Percentiles rank a stretch among this genome's conserved stretches.
Conservation (phyloP, 140 eudicot species). For the Oenanthe javanica region DNA sequence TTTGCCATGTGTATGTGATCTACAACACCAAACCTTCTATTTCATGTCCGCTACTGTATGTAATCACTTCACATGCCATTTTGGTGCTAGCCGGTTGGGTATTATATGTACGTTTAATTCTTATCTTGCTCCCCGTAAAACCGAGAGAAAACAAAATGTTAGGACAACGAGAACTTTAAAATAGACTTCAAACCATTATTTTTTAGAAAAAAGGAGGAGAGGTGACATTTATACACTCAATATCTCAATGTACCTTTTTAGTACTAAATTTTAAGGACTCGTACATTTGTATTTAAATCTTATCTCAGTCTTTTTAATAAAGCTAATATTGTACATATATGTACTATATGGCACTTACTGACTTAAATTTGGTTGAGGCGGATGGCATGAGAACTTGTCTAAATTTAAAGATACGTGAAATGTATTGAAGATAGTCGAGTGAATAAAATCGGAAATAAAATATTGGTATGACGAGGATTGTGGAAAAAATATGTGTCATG, state of each 20-base stretch:
- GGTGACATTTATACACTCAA: not conserved
- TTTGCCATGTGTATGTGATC: slow-evolving; percentile 2
- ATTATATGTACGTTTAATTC: not conserved
- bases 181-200: not conserved
- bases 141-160: not conserved
- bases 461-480: no score
- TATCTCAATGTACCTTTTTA: not conserved
- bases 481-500: no score
- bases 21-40: not conserved
- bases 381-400: no score
- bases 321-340: no score
- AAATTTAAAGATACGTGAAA: no score
- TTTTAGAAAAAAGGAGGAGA: not conserved
- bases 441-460: no score
- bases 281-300: no score
- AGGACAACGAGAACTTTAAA: not conserved
- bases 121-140: not conserved
- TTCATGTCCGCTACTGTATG: not conserved
- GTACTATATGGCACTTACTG: no score
- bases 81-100: not conserved
- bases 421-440: no score
- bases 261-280: no score
- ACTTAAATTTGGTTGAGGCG: no score
- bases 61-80: not conserved
- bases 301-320: not conserved